Evolutionary conservation across 495 filamentous ascomycete species (phyloP), one percentile per base, ranked within the genome.

Genomic region (Amphirosellinia nigrospora): DNA sequence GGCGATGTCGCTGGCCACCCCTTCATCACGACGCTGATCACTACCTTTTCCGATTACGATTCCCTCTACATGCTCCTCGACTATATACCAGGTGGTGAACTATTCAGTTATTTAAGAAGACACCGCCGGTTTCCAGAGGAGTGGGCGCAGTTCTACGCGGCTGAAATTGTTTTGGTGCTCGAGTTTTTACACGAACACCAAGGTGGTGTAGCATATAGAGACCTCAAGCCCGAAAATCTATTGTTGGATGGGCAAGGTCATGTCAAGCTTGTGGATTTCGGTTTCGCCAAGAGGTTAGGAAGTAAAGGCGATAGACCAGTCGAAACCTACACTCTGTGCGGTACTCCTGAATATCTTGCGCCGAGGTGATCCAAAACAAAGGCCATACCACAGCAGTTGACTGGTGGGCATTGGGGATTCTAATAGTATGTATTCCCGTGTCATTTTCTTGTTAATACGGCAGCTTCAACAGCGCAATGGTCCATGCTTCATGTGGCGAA

Each of bases 241-340:
- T 85, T 98, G 26, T 84, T 98, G 28, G 96, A 98, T 79, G 92
- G 88, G 19, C 89, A 97, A 41, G 96, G 96, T 6, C 96, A 99
- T 80, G 88, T 99, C 76, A 97, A 96, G 80, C 85, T 98, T 43
- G 95, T 98, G n/a, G 96, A 99, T 80, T 99, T 99, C 81, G 96
- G 96, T 0, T 98, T 99, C 77, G 96, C 96, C 36, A 98, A 98
- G 83, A 86, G 90, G 72, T 78, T 94, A 30, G 89, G 88, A 34
- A 81, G 81, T 61, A 79, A 79, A 73, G 80, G 78, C 64, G 77
- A 80, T 46, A 78, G 79, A 68, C 79, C 82, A 83, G 90, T 88
- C 72, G 94, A 97, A 82, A 99, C 95, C 4, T 98, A 98, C 78
- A 99, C 96, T 8, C 87, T 98, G 3, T 98, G 96, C 75, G 96